Conservation (phyloP, 2,329 filamentous ascomycete species). For the Trichoderma sp. region DNA sequence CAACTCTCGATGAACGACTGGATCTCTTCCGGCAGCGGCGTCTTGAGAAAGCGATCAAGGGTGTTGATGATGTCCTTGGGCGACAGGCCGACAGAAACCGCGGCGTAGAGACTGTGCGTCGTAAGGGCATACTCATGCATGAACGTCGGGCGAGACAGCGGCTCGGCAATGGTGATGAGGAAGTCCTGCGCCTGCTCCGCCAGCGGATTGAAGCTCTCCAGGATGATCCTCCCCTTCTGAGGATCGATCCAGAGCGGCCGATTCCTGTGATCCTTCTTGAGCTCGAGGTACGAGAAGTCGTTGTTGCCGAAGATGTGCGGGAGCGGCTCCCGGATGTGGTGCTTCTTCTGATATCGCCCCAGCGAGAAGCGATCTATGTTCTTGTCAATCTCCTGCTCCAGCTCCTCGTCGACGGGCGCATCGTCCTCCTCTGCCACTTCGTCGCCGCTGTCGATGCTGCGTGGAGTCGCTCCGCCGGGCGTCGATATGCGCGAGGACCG, state of each 20-base stretch:
- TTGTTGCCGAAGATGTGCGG: conserved; percentile 51
- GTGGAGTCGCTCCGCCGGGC: conserved; percentile 62
- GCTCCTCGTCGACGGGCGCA: conserved; percentile 53
- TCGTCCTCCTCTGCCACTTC: conserved; percentile 53
- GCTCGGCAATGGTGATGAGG: conserved; percentile 92
- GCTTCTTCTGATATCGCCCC: conserved; percentile 53
- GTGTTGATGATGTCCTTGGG: conserved; percentile 88
- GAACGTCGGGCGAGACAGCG: conserved; percentile 83
- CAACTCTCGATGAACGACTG: conserved; percentile 76
- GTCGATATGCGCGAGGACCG: conserved; percentile 61
- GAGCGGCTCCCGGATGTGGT: conserved; percentile 48
- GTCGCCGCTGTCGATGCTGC: conserved; percentile 59
- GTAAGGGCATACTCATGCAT: conserved; percentile 94
- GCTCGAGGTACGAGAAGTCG: conserved; percentile 79
- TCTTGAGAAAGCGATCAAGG: conserved; percentile 86
- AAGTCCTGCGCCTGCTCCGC: conserved; percentile 90
- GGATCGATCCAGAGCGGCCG: conserved; percentile 95
- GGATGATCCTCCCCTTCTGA: conserved; percentile 79
- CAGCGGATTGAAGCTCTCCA: conserved; percentile 91
- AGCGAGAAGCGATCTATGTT: conserved; percentile 63
- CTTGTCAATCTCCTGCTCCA: conserved; percentile 58
- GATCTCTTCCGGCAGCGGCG: conserved; percentile 78
- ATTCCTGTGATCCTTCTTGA: conserved; percentile 88
- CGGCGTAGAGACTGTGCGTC: conserved; percentile 90
- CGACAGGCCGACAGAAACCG: conserved; percentile 89